Evolutionary conservation across 2,329 filamentous ascomycete genomes (phyloP).

Genomic region (Fusarium temperatum): DNA sequence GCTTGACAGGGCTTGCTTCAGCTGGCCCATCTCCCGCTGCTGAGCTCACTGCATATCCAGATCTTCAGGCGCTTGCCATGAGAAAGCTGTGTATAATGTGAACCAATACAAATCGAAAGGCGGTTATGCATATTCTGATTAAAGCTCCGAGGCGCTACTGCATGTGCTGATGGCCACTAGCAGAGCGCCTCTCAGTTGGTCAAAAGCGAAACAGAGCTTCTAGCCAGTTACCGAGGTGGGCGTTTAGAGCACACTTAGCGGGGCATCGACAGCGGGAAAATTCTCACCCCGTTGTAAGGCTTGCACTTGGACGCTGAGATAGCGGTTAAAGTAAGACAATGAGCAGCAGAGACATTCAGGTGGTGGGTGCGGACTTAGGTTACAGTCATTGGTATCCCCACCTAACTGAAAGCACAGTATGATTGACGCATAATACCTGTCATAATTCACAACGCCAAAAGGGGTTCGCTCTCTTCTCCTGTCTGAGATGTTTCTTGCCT

Average conservation of each 20-base stretch:
- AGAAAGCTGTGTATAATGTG: background rate
- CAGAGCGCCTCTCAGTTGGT: slow-evolving; percentile 19
- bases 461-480: slow-evolving; percentile 9
- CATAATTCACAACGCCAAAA: slow-evolving; percentile 6
- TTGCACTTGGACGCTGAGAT: slow-evolving; percentile 7
- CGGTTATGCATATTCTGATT: slow-evolving; percentile 26
- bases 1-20: slow-evolving; percentile 31
- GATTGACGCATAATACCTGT: background rate
- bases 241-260: slow-evolving; percentile 17
- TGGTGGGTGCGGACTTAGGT: slow-evolving; percentile 5
- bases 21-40: slow-evolving; percentile 19
- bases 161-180: slow-evolving; percentile 15
- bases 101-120: slow-evolving; percentile 16
- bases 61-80: background rate
- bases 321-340: slow-evolving; percentile 6
- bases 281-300: slow-evolving; percentile 6
- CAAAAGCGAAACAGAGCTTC: slow-evolving; percentile 16
- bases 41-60: slow-evolving; percentile 2
- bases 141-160: slow-evolving; percentile 31
- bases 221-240: background rate
- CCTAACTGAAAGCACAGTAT: background rate
- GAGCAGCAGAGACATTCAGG: background rate
- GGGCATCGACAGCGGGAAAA: slow-evolving; percentile 1
- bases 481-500: slow-evolving; percentile 11
- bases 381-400: background rate